phyloP scores from a whole-genome alignment of 2,329 filamentous ascomycete species.

The Hypoxylon sp. region DNA sequence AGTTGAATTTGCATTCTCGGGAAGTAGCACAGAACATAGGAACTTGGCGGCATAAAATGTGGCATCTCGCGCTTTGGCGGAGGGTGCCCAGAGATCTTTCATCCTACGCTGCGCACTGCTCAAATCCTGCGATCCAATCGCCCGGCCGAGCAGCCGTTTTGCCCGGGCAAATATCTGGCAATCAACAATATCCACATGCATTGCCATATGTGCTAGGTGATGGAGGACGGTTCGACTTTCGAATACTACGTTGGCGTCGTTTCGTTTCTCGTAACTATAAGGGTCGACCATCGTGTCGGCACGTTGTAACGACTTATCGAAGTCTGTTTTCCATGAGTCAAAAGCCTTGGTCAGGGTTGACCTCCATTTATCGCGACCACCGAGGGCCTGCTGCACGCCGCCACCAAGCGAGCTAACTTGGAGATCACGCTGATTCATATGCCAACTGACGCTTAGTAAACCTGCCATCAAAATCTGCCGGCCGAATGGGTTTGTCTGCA shows the following conservation, averaged over 20 bases:
- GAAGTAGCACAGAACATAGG: slow-evolving; percentile 81
- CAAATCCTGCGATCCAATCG: slow-evolving; percentile 84
- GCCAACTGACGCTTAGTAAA: slow-evolving; percentile 91
- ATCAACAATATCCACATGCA: slow-evolving; percentile 97
- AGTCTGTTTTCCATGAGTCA: slow-evolving; percentile 92
- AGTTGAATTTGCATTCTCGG: slow-evolving; percentile 56
- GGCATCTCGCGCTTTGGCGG: slow-evolving; percentile 86
- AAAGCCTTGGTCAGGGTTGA: slow-evolving; percentile 85
- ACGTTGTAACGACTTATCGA: slow-evolving; percentile 80
- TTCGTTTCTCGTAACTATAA: slow-evolving; percentile 68
- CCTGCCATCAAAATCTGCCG: slow-evolving; percentile 94
- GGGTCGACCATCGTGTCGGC: slow-evolving; percentile 62
- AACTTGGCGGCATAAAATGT: slow-evolving; percentile 93
- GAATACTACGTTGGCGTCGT: slow-evolving; percentile 72
- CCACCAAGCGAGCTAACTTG: slow-evolving; percentile 85
- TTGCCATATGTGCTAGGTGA: slow-evolving; percentile 95
- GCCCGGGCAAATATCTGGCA: slow-evolving; percentile 95
- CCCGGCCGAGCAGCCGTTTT: slow-evolving; percentile 82
- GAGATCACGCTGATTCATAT: slow-evolving; percentile 95
- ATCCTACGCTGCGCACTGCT: slow-evolving; percentile 81
- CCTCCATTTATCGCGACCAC: slow-evolving; percentile 91
- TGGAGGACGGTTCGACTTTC: slow-evolving; percentile 90
- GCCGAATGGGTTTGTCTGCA: slow-evolving; percentile 92
- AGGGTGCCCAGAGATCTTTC: slow-evolving; percentile 89
- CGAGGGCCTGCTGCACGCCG: slow-evolving; percentile 78